phyloP scores from a whole-genome alignment of 2,329 filamentous ascomycete genomes.

The Aspergillus sp. region DNA sequence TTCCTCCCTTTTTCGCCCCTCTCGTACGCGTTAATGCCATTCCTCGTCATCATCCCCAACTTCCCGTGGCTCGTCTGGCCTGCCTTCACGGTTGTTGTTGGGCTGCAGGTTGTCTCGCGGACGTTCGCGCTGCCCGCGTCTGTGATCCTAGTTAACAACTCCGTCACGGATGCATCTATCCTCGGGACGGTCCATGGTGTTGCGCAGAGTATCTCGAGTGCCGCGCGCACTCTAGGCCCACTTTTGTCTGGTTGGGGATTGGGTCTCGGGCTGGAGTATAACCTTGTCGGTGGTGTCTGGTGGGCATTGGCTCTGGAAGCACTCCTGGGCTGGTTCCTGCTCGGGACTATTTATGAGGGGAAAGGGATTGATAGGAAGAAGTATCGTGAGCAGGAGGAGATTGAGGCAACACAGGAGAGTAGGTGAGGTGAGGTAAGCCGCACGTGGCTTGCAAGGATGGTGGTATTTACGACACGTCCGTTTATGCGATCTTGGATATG shows the following conservation, averaged over 20 bases:
- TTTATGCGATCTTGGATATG: not conserved
- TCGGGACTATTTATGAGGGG: slow-evolving; percentile 64
- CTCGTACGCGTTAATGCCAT: slow-evolving; percentile 69
- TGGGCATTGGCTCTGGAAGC: slow-evolving; percentile 58
- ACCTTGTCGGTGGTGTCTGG: slow-evolving; percentile 58
- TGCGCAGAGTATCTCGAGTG: slow-evolving; percentile 56
- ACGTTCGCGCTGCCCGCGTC: slow-evolving; percentile 66
- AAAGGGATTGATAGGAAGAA: slow-evolving; percentile 56
- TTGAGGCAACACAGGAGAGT: not conserved
- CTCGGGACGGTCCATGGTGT: slow-evolving; percentile 61
- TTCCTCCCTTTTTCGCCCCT: slow-evolving; percentile 70
- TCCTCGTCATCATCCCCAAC: slow-evolving; percentile 67
- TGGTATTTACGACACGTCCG: not conserved
- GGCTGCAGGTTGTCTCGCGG: slow-evolving; percentile 69
- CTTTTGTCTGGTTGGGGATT: slow-evolving; percentile 56
- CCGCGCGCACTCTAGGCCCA: slow-evolving; percentile 57
- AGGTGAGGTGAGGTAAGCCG: not conserved
- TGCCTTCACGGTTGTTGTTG: slow-evolving; percentile 62
- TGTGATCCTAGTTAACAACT: slow-evolving; percentile 62
- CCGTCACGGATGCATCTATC: slow-evolving; percentile 56
- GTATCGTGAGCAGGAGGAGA: slow-evolving; percentile 9
- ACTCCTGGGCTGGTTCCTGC: slow-evolving; percentile 56
- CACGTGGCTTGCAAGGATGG: not conserved
- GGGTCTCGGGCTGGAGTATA: slow-evolving; percentile 53
- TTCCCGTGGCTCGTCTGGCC: slow-evolving; percentile 59